Evolutionary conservation across 352 stramenopile genomes (phyloP), one percentile per base, ranked within the genome.

Genomic region (Phytophthora fragariaefolia): DNA sequence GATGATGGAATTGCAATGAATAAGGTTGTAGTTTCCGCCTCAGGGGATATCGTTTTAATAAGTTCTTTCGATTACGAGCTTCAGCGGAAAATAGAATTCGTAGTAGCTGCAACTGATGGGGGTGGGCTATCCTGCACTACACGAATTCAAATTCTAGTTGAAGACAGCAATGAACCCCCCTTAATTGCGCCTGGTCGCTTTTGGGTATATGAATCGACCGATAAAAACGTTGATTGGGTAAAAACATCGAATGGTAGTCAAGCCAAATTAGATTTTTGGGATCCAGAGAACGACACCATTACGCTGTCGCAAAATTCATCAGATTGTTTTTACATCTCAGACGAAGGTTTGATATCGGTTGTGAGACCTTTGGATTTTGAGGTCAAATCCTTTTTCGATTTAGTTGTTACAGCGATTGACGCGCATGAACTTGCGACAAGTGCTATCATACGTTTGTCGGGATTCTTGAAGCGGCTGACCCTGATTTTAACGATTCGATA

Each of bases 271-370:
- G 49, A 8, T 12, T 67, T 77, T 53, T 90, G 81, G 81, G 81
- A 90, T n/a, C 79, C 81, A 32, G 81, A 90, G 60, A 90, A 90
- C 49, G 72, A 88, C 48, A 80, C 80, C 0, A 53, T 85, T 0
- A 66, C 60, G 1, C 13, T 86, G 4, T 73, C 43, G 9, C 61
- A 73, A 53, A 68, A 69, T 6, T 67, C 59, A 7, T 75, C 66
- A 3, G 46, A 56, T n/a, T 63, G 30, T 6, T 86, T 87, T 42
- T 47, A 27, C 0, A 46, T 90, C 10, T 72, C 66, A 13, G 10
- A 71, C 7, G 22, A 72, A 3, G 68, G 68, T 4, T 30, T 63
- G 1, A 40, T 76, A 55, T 50, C 38, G 18, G 9, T 73, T 15
- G 13, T n/a, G 13, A 56, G 42, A 4, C 51, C 63, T 26, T 53